phyloP scores from a whole-genome alignment of 768 basidiomycete genomes.

The Suillus americanus region DNA sequence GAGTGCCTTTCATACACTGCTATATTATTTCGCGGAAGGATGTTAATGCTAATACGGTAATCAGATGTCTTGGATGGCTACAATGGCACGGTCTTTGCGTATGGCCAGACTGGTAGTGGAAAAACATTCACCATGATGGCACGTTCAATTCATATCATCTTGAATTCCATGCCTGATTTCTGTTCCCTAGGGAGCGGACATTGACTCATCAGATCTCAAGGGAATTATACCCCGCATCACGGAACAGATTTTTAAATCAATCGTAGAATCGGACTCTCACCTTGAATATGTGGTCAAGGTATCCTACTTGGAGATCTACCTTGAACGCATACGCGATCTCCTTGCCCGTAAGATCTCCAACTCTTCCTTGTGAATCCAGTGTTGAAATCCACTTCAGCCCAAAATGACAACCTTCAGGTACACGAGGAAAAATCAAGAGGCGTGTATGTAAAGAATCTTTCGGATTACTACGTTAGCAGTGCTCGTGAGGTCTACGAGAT shows the following conservation, averaged over 20 bases:
- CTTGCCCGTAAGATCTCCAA: constrained; percentile 74
- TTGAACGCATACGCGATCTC: constrained; percentile 93
- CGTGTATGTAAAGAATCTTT: constrained; percentile 96
- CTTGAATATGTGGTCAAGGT: constrained; percentile 99
- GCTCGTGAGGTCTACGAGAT: constrained; percentile 97
- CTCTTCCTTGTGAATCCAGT: background rate
- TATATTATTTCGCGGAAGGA: background rate
- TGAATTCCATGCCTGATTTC: constrained; percentile 10
- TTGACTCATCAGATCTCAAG: constrained; percentile 89
- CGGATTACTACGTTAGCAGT: constrained; percentile 97
- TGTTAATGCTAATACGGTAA: constrained; percentile 16
- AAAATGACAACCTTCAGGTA: constrained; percentile 97
- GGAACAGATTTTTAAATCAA: constrained; percentile 98
- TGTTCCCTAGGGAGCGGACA: constrained; percentile 82
- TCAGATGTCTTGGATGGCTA: constrained; percentile 97
- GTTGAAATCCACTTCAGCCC: constrained; percentile 48
- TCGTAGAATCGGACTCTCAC: constrained; percentile 91
- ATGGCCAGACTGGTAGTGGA: constrained; percentile 95
- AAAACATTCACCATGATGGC: constrained; percentile 99
- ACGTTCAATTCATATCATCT: constrained; percentile 17
- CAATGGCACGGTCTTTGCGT: constrained; percentile 97
- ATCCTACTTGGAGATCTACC: constrained; percentile 99
- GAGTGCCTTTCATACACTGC: constrained; percentile 1
- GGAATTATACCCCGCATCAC: constrained; percentile 98
- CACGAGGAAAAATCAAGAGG: constrained; percentile 98